Conservation (phyloP, 179 eudicot species). For the Vitellaria paradoxa region DNA sequence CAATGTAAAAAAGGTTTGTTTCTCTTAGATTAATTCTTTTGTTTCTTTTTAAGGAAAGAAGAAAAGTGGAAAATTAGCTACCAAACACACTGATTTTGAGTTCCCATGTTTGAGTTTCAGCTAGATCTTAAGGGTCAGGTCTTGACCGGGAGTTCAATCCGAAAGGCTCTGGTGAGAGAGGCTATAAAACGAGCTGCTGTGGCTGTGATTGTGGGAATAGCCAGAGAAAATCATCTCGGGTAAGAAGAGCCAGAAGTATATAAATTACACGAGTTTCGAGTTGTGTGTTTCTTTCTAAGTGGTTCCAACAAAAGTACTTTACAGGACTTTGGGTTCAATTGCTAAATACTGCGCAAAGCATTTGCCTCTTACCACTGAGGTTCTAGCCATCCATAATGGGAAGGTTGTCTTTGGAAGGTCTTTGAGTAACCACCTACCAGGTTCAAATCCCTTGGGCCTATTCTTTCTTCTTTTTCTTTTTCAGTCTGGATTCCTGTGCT, state of each 20-base stretch:
- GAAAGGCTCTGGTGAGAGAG: slow-evolving; percentile 66
- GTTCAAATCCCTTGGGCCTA: slow-evolving; percentile 9
- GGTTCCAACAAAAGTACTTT: slow-evolving; percentile 11
- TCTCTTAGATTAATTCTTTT: background rate
- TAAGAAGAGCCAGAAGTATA: slow-evolving; percentile 21
- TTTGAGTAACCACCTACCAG: slow-evolving; percentile 32
- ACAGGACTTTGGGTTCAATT: slow-evolving; percentile 70
- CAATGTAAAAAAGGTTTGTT: slow-evolving; percentile 61
- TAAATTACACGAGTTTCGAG: too few relatives aligned
- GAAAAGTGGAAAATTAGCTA: too few relatives aligned
- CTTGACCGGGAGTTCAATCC: slow-evolving; percentile 66
- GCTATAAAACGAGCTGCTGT: slow-evolving; percentile 48
- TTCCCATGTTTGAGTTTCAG: slow-evolving; percentile 34
- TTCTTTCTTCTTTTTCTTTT: background rate
- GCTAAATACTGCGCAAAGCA: slow-evolving; percentile 82
- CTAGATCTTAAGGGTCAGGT: slow-evolving; percentile 58
- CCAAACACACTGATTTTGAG: background rate
- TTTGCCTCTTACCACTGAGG: slow-evolving; percentile 58
- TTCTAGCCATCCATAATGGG: slow-evolving; percentile 74
- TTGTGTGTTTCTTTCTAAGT: slow-evolving; percentile 10
- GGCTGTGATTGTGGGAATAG: slow-evolving; percentile 63
- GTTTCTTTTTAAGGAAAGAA: background rate
- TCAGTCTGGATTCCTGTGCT: background rate
- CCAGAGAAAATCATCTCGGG: slow-evolving; percentile 55
- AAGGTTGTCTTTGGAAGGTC: slow-evolving; percentile 64